A percentile compares a stretch with the other conserved stretches of the same genome.
phyloP scores from a whole-genome alignment of 371 early-diverging fungal species.

The Mucor mucedo region DNA sequence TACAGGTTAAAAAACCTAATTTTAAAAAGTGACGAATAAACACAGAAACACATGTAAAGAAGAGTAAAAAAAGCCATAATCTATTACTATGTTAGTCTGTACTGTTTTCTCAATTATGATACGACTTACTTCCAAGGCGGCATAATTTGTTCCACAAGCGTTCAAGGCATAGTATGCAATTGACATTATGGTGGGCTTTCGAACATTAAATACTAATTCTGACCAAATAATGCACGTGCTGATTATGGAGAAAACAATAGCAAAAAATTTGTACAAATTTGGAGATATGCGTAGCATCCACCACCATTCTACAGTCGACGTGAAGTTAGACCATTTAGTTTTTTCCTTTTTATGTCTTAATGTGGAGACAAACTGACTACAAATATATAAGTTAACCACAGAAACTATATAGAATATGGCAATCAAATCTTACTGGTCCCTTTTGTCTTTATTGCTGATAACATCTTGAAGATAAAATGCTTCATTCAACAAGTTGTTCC shows the following conservation, averaged over 20 bases:
- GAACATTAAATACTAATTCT: constrained; percentile 83
- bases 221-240: constrained; percentile 88
- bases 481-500: constrained; percentile 63
- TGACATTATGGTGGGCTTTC: constrained; percentile 56
- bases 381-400: neutral
- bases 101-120: neutral
- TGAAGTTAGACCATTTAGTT: constrained; percentile 14
- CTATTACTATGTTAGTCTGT: constrained; percentile 40
- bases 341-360: constrained; percentile 10
- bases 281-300: constrained; percentile 84
- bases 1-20: constrained; percentile 86
- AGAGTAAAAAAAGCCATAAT: constrained; percentile 76
- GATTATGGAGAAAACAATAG: constrained; percentile 63
- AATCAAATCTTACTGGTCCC: constrained; percentile 51
- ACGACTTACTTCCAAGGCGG: constrained; percentile 57
- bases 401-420: neutral
- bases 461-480: constrained; percentile 82
- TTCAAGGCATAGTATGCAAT: constrained; percentile 56
- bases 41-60: constrained; percentile 90
- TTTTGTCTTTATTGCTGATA: constrained; percentile 63
- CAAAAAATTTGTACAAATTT: constrained; percentile 56
- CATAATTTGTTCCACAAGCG: constrained; percentile 56
- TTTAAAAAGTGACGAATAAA: constrained; percentile 88
- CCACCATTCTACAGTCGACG: constrained; percentile 67
- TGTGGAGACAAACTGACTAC: constrained; percentile 19